These are phyloP conservation scores for Purshia tridentata DNA, from an alignment of 306 rosid genomes.

Conservation along the genomic window DNA sequence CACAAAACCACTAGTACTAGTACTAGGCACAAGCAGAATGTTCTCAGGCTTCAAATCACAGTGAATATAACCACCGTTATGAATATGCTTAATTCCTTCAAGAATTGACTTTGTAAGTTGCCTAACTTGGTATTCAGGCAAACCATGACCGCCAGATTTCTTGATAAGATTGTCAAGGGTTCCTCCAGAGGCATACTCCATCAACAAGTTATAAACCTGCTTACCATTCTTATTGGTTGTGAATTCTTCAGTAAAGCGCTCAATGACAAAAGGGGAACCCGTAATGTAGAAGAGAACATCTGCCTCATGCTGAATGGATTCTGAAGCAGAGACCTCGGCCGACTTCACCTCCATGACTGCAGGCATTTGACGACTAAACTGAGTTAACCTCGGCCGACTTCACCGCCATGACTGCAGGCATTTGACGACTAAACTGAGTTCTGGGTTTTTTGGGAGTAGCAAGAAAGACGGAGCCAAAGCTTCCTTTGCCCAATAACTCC, in stretches of 20 bases:
- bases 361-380: no score
- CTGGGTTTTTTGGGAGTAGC: conserved; percentile 24
- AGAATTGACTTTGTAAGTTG: conserved; percentile 28
- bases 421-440: not conserved
- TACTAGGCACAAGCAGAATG: no score
- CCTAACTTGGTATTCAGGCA: conserved; percentile 21
- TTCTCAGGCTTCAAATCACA: no score
- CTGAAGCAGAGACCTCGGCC: conserved; percentile 30
- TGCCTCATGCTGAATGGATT: conserved; percentile 29
- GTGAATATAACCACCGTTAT: not conserved
- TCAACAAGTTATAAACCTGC: conserved; percentile 27
- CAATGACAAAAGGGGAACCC: conserved; percentile 15
- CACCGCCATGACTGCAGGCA: conserved; percentile 33
- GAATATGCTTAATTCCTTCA: conserved; percentile 29
- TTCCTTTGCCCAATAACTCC: conserved; percentile 28
- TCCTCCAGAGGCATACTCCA: conserved; percentile 30
- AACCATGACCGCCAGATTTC: conserved; percentile 7
- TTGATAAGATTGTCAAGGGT: conserved; percentile 24
- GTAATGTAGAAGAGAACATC: conserved; percentile 12
- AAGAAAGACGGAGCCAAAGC: conserved; percentile 33
- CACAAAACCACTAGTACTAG: not conserved
- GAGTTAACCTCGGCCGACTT: conserved; percentile 35
- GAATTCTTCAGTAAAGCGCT: conserved; percentile 22
- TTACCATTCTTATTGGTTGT: conserved; percentile 15
- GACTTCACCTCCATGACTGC: no score